Base-by-base conservation (phyloP, 2,329 filamentous ascomycete genomes). In the Paraconiothyrium brasiliense region DNA sequence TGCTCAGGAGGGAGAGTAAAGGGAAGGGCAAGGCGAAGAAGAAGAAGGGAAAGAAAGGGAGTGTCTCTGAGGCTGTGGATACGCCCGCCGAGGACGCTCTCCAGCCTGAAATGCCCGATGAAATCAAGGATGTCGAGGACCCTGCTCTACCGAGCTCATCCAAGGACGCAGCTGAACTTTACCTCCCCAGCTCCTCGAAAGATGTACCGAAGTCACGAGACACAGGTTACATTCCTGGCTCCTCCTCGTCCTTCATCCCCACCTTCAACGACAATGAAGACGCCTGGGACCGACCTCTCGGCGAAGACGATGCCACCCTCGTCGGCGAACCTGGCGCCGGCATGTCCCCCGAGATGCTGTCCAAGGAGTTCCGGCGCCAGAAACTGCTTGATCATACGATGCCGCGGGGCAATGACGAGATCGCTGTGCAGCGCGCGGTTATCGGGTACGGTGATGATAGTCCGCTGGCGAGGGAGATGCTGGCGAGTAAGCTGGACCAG, bases 251-350 rank as follows among this genome's bases (percentile, higher is more conserved):
- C 16, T 67, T 67, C 54, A 54, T 71, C 10, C 73, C 72, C 0
- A 71, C 67, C 1, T 76, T 76, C 39, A 62, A 71, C 13, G 71
- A 75, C 5, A 71, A 76, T 30, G 74, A 77, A 59, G 68, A 74
- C 11, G 71, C 74, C 4, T 77, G 75, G 75, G 61, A 51, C 3
- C 70, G 71, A 54, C 68, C 71, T 37, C 68, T 63, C 6, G 59
- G 67, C 1, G 71, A 69, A 37, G 73, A 76, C 54, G 73, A 74
- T 46, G 71, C 70, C 55, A 76, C 74, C 2, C 71, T 77, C 44
- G 69, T 77, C 16, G 75, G 70, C 35, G 74, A 76, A 13, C 64
- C 70, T 2, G 56, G 55, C 24, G 37, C 59, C 39, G 61, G 58
- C 9, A 57, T 49, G 7, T 65, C 67, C 0, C 61, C 63, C 8